A percentile compares a stretch with the other conserved stretches of the same genome.
Conservation (phyloP, 257 asterid genomes). For the Anisodus acutangulus region DNA sequence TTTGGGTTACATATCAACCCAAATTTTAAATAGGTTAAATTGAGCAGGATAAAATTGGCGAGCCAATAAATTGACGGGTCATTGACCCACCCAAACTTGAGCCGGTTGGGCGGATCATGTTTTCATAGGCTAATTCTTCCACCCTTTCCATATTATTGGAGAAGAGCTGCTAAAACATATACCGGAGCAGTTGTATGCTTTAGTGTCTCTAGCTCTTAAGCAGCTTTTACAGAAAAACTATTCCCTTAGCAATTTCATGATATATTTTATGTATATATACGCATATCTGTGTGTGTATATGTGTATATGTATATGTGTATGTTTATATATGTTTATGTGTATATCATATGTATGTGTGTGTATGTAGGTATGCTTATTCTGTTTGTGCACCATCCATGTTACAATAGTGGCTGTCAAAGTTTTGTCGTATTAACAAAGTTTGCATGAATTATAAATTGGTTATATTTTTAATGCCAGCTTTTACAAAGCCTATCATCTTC, state of each 20-base stretch:
- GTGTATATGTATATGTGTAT: too few species aligned
- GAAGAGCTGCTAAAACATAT: not conserved
- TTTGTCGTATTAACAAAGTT: not conserved
- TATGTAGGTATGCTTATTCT: not conserved
- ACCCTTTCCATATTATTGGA: not conserved
- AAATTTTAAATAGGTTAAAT: not conserved
- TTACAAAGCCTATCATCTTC: not conserved
- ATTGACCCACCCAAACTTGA: too few species aligned
- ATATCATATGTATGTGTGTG: not conserved
- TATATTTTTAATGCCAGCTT: not conserved
- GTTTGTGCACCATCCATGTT: constrained; percentile 12
- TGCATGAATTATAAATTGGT: not conserved
- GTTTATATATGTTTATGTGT: not conserved
- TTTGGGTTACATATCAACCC: not conserved
- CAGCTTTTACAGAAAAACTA: not conserved
- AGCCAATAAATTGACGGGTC: too few species aligned
- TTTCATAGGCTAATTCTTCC: too few species aligned
- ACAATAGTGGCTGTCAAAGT: not conserved
- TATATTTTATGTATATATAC: not conserved
- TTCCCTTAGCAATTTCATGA: not conserved
- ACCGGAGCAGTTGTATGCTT: not conserved
- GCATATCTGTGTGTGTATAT: too few species aligned
- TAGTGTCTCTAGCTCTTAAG: not conserved
- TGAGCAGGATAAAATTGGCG: not conserved
- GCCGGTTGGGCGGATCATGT: too few species aligned